Base-by-base conservation (phyloP, 139 green algal species). In the Coelastrella sp. region DNA sequence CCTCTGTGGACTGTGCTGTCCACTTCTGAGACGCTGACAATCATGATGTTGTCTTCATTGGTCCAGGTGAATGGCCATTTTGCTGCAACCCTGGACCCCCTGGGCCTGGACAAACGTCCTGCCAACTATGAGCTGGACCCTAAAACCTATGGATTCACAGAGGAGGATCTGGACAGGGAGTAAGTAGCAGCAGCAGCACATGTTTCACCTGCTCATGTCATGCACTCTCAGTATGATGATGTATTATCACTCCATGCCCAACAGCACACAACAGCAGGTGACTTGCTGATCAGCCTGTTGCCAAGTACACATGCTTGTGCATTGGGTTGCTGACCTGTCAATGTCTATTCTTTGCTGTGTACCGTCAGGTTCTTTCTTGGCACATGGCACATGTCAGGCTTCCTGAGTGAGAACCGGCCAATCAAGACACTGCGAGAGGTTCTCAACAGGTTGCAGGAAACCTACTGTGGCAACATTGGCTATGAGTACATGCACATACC, bases 401-500 rank as follows among this genome's bases (percentile, higher is more conserved):
- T 99, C 93, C 93, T 99, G 86, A 93, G 86, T 4, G 98, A 99
- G 94, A 92, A 97, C 56, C 91, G 95, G 7, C 96, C 97, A 75
- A 95, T 97, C 17, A 92, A 95, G 78, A 99, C 96, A 20, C 94
- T 99, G 75, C 91, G 97, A 4, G 94, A 98, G 84, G 97, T 99
- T 56, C 92, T 99, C 19, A 93, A 90, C 5, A 93, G 97, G 22
- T 94, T 99, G 63, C 68, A 91, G n/a, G 95, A 99, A 78, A 96
- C 97, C 4, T 99, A 99, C 93, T 99, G 96, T 93, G 95, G 96
- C 80, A 94, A 90, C 89, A 97, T 99, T 24, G 98, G 98, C 57
- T 99, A 96, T 84, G 97, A 97, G 96, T 99, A 99, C 97, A 99
- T 99, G 97, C 97, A 99, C 96, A 99, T 99, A 79, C 92, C 96